Percentiles rank a stretch among this genome's conserved stretches.
phyloP scores from a whole-genome alignment of 129 eudicot species.

The Heracleum sosnowskyi region DNA sequence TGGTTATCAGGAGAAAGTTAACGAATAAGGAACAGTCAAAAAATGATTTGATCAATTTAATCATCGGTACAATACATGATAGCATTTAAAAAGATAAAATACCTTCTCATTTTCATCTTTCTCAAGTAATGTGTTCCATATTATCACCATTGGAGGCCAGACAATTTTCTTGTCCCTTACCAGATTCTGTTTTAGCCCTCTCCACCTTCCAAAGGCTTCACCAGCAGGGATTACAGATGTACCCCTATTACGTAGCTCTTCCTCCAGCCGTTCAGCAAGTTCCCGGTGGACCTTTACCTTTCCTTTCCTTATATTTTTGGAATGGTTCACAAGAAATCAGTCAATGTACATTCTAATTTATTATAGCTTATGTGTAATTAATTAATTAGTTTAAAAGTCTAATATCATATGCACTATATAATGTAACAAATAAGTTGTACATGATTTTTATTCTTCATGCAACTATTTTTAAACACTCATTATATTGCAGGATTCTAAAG shows the following conservation, averaged over 20 bases:
- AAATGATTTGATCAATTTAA: not conserved
- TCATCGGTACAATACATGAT: not conserved
- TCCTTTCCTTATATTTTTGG: slow-evolving; percentile 57
- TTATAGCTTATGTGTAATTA: too few species aligned
- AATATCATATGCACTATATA: too few species aligned
- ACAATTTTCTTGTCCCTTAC: slow-evolving; percentile 36
- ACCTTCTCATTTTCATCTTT: slow-evolving; percentile 74
- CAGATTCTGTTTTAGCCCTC: slow-evolving; percentile 33
- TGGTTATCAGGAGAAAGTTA: too few species aligned
- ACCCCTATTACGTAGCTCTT: slow-evolving; percentile 57
- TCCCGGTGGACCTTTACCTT: slow-evolving; percentile 71
- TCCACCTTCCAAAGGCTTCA: slow-evolving; percentile 60
- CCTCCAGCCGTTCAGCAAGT: slow-evolving; percentile 59
- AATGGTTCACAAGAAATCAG: slow-evolving; percentile 56
- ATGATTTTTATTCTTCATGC: too few species aligned
- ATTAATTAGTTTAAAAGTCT: too few species aligned
- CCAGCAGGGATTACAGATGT: slow-evolving; percentile 43
- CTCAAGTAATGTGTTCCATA: slow-evolving; percentile 67
- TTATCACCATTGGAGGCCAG: slow-evolving; percentile 85
- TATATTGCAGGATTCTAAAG: too few species aligned
- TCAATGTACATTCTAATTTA: too few species aligned
- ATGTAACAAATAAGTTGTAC: too few species aligned
- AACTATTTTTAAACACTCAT: too few species aligned
- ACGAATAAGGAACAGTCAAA: not conserved
- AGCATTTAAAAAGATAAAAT: not conserved